Conservation (phyloP, 805 yeast species). For the Metschnikowia borealis region DNA sequence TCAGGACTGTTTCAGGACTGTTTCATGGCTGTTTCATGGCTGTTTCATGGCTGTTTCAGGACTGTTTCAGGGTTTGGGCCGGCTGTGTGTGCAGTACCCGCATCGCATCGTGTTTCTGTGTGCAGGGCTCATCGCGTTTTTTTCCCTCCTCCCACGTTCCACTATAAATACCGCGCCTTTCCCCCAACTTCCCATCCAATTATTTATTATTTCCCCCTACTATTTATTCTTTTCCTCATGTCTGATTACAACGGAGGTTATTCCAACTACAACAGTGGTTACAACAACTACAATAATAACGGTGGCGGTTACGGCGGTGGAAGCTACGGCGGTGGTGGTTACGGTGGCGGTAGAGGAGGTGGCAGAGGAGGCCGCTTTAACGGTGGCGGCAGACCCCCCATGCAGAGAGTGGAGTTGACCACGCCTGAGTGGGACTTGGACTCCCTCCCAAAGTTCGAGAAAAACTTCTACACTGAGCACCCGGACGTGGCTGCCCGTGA, state of each 20-base stretch:
- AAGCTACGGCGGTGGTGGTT: slow-evolving; percentile 33
- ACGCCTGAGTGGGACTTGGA: slow-evolving; percentile 81
- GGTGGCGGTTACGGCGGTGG: slow-evolving; percentile 24
- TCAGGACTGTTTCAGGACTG: no score
- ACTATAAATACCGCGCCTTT: slow-evolving; percentile 5
- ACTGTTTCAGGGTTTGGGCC: no score
- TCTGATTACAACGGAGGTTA: slow-evolving; percentile 33
- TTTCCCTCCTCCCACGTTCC: neutral
- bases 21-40: no score
- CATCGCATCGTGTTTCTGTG: neutral
- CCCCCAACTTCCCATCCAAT: neutral
- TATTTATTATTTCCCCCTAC: neutral
- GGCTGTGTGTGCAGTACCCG: no score
- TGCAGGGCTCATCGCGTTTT: neutral
- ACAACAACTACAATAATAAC: slow-evolving; percentile 11
- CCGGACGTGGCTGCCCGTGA: slow-evolving; percentile 72
- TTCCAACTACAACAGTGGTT: slow-evolving; percentile 7
- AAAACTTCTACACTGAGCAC: slow-evolving; percentile 89
- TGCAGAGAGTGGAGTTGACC: slow-evolving; percentile 47
- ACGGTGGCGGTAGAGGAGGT: slow-evolving; percentile 16
- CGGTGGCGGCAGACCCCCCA: slow-evolving; percentile 32
- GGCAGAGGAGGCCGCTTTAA: slow-evolving; percentile 22
- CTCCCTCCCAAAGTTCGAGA: slow-evolving; percentile 82
- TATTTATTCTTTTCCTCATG: slow-evolving; percentile 9
- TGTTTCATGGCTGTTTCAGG: no score